These are phyloP conservation scores for Candida sp. DNA, from an alignment of 1,139 yeast genomes.

Conservation along the genomic window DNA sequence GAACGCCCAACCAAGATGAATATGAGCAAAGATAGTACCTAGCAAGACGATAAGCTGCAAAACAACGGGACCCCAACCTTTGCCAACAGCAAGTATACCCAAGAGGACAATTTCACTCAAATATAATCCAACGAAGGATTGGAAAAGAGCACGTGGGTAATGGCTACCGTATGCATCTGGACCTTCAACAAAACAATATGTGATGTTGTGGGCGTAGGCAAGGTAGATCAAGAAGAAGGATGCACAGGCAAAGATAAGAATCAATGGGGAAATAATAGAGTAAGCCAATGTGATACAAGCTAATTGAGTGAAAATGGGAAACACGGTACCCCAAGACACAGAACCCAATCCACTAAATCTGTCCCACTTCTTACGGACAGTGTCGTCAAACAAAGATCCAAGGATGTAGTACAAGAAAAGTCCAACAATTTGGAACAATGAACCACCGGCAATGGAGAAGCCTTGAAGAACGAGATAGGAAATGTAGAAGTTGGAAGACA, in stretches of 20 bases:
- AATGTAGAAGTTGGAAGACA: constrained; percentile 86
- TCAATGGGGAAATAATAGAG: constrained; percentile 79
- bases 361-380: constrained; percentile 87
- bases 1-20: constrained; percentile 65
- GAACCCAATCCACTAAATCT: constrained; percentile 68
- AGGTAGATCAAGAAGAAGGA: constrained; percentile 76
- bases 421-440: constrained; percentile 77
- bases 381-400: constrained; percentile 71
- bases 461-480: constrained; percentile 82
- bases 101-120: constrained; percentile 84
- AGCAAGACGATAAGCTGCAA: constrained; percentile 69
- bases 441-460: constrained; percentile 78
- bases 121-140: constrained; percentile 87
- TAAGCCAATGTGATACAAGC: constrained; percentile 82
- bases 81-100: constrained; percentile 87
- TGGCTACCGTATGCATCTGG: constrained; percentile 83
- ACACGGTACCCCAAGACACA: constrained; percentile 86
- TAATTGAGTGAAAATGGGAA: constrained; percentile 84
- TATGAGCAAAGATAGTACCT: constrained; percentile 69
- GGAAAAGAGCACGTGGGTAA: constrained; percentile 88
- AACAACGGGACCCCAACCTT: constrained; percentile 94
- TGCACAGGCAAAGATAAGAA: constrained; percentile 67
- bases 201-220: constrained; percentile 80
- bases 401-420: constrained; percentile 72
- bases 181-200: constrained; percentile 65